phyloP scores from a whole-genome alignment of 257 asterid genomes.

The Rehmannia glutinosa region DNA sequence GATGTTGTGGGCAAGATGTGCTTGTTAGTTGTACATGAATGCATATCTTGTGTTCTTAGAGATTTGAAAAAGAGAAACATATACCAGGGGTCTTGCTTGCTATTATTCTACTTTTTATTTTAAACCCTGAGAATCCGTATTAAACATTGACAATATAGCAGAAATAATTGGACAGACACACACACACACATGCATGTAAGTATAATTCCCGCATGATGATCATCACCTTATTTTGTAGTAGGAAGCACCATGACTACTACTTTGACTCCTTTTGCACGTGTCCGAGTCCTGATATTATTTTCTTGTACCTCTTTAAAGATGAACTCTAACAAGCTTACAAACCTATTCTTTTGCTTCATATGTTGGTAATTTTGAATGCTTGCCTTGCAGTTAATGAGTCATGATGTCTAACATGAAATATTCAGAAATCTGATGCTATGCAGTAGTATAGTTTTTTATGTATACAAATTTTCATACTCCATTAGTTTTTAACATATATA shows the following conservation, averaged over 20 bases:
- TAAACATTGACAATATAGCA: neutral
- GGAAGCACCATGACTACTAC: too few species aligned
- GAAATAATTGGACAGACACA: neutral
- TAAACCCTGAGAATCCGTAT: neutral
- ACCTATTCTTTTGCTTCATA: neutral
- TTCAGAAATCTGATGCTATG: conserved; percentile 11
- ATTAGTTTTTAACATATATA: neutral
- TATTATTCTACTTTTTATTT: neutral
- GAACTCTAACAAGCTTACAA: too few species aligned
- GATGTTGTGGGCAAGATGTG: neutral
- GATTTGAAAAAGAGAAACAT: neutral
- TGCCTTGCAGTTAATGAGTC: neutral
- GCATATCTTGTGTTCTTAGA: neutral
- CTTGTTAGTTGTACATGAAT: neutral
- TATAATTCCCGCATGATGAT: neutral
- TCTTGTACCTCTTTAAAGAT: too few species aligned
- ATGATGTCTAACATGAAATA: neutral
- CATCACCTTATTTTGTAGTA: neutral
- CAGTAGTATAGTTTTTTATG: neutral
- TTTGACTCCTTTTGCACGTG: neutral
- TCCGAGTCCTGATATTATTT: too few species aligned
- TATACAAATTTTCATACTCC: neutral
- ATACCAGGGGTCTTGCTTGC: neutral
- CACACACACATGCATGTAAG: neutral
- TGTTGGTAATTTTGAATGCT: neutral